phyloP scores from a whole-genome alignment of 129 eudicot species.

The Arctium lappa region DNA sequence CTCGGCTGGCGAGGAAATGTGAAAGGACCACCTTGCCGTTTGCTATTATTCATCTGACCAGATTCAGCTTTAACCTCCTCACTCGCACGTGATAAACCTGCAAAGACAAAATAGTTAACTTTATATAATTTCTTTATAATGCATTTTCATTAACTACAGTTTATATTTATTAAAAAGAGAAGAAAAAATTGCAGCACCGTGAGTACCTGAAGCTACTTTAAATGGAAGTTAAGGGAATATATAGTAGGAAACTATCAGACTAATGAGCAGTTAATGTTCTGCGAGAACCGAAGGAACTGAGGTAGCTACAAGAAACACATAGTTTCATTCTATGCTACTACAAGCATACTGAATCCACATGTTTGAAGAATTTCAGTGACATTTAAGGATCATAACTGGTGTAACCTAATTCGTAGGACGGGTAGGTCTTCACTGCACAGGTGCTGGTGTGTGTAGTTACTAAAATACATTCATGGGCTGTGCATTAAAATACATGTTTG shows the following conservation, averaged over 20 bases:
- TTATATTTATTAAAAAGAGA: too few relatives aligned
- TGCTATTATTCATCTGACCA: slow-evolving; percentile 13
- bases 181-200: background rate
- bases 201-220: background rate
- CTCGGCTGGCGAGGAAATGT: slow-evolving; percentile 41
- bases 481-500: too few relatives aligned
- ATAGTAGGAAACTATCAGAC: background rate
- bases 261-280: background rate
- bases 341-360: too few relatives aligned
- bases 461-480: too few relatives aligned
- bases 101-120: background rate
- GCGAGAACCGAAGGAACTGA: background rate
- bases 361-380: too few relatives aligned
- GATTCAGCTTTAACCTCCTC: slow-evolving; percentile 26
- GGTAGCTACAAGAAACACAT: too few relatives aligned
- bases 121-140: background rate
- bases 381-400: too few relatives aligned
- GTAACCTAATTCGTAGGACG: too few relatives aligned
- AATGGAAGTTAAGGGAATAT: background rate
- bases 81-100: slow-evolving; percentile 22
- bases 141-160: background rate
- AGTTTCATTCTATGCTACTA: too few relatives aligned
- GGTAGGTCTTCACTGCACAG: too few relatives aligned
- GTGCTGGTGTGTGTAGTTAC: too few relatives aligned
- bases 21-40: slow-evolving; percentile 29